A percentile compares a stretch with the other conserved stretches of the same genome.
These are phyloP conservation scores for Ganoderma resinaceum DNA, from an alignment of 1,284 basidiomycete genomes.

Conservation along the genomic window DNA sequence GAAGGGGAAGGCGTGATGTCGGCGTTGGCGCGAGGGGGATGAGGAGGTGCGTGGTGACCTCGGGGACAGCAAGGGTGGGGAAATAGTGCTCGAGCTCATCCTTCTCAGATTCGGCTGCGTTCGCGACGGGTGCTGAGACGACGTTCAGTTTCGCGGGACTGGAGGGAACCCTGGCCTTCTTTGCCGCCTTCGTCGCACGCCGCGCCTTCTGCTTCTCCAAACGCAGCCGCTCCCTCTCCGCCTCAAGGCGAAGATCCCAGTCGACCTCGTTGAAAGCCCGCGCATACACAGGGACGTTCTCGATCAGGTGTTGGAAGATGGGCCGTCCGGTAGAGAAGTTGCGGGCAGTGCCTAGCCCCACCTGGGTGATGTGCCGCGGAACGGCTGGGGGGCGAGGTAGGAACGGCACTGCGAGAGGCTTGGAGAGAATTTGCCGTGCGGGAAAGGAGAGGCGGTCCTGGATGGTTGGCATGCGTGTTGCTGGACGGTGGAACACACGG, in stretches of 20 bases:
- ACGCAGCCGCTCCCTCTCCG: conserved; percentile 50
- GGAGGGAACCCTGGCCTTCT: conserved; percentile 30
- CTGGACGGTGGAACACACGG: conserved; percentile 48
- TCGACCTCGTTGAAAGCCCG: conserved; percentile 76
- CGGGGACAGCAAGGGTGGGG: conserved; percentile 44
- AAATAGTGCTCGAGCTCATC: conserved; percentile 72
- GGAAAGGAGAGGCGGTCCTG: conserved; percentile 51
- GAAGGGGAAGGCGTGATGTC: conserved; percentile 66
- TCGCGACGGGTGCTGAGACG: conserved; percentile 29
- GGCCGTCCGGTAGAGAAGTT: conserved; percentile 76
- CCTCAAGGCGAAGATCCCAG: conserved; percentile 60
- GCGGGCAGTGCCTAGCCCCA: conserved; percentile 74
- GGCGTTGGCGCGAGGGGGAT: conserved; percentile 79
- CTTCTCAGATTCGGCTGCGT: conserved; percentile 25
- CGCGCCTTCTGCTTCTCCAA: conserved; percentile 37
- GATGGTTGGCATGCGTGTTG: conserved; percentile 38
- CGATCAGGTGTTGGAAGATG: conserved; percentile 76
- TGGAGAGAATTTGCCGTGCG: conserved; percentile 51
- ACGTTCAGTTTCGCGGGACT: conserved; percentile 17
- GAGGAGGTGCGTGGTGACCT: conserved; percentile 70
- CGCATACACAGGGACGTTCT: conserved; percentile 76
- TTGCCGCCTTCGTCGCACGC: conserved; percentile 34
- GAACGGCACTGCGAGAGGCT: conserved; percentile 52
- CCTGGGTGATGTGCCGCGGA: conserved; percentile 59
- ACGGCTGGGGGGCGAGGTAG: conserved; percentile 63